These are phyloP conservation scores for Pochonia chlamydosporia DNA, from an alignment of 2,329 filamentous ascomycete species.

Conservation along the genomic window DNA sequence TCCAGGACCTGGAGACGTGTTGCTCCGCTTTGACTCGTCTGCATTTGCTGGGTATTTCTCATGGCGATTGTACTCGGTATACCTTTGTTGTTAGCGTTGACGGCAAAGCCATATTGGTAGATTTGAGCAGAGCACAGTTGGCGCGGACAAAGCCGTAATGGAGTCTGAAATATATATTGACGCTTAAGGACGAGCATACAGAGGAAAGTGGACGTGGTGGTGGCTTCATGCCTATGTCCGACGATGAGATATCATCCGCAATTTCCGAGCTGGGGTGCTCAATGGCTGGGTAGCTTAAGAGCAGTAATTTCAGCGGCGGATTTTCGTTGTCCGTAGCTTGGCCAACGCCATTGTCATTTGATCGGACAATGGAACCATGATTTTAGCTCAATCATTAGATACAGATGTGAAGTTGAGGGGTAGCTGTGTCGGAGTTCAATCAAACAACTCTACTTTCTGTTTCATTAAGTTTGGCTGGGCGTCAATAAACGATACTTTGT, in stretches of 20 bases:
- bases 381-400: too few species aligned
- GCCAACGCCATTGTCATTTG: too few species aligned
- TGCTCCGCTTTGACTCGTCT: not conserved
- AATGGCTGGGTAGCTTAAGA: too few species aligned
- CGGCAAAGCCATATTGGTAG: not conserved
- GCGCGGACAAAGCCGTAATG: not conserved
- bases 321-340: too few species aligned
- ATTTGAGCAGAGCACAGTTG: not conserved
- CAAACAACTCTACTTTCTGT: too few species aligned
- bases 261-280: not conserved
- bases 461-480: too few species aligned
- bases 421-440: too few species aligned
- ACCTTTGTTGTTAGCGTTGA: not conserved
- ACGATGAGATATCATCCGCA: not conserved
- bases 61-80: conserved; percentile 1
- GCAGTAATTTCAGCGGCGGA: too few species aligned
- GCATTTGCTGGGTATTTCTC: not conserved
- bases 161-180: not conserved
- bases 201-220: conserved; percentile 1
- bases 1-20: not conserved
- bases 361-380: too few species aligned
- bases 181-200: not conserved
- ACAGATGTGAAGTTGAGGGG: too few species aligned
- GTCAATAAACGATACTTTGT: too few species aligned
- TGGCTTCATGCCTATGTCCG: not conserved